Evolutionary conservation across 495 filamentous ascomycete species (phyloP), one percentile per base, ranked within the genome.

Genomic region (Choiromyces venosus): DNA sequence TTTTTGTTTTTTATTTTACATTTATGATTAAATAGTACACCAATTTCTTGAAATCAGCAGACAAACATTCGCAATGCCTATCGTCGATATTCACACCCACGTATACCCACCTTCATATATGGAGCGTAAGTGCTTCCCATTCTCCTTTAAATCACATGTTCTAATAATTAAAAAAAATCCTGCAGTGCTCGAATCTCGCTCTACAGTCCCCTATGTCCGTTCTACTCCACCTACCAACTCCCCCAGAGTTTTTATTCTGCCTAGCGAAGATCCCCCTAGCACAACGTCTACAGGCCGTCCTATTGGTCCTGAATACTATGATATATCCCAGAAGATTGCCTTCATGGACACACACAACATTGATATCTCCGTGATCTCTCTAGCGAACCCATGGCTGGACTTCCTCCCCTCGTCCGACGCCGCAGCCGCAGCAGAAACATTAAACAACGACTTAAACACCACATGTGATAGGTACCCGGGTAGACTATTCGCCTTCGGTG

Each of bases 341-440:
- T 98, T 98, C 83, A 98, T 98, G 94, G 86, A 91, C 78, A 86
- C 83, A 9, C 94, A 98, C 80, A 81, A 82, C 36, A 97, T 98
- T 79, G 87, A 90, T 80, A 89, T 88, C 70, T 96, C 92, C 25
- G 90, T 97, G 12, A 88, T 98, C 80, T 94, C 91, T 0, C 90
- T 97, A 64, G 94, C 94, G 35, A 98, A 98, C 81, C 94, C 94
- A 1, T 98, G 94, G 94, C 87, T 98, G 1, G 94, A 97, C 82
- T 97, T 97, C 80, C 84, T 97, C 0, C 84, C 87, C 0, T 77
- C 89, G 0, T 76, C 82, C 33, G 87, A 90, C 72, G 91, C 91
- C 3, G 87, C 86, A 18, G 80, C 83, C 61, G 87, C 88, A 72
- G 91, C 93, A 0, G 73, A 84, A 42, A 83, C 82, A 6, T 88